Base-by-base conservation (phyloP, 164 flowering plant genomes). In the Umbellularia californica region DNA sequence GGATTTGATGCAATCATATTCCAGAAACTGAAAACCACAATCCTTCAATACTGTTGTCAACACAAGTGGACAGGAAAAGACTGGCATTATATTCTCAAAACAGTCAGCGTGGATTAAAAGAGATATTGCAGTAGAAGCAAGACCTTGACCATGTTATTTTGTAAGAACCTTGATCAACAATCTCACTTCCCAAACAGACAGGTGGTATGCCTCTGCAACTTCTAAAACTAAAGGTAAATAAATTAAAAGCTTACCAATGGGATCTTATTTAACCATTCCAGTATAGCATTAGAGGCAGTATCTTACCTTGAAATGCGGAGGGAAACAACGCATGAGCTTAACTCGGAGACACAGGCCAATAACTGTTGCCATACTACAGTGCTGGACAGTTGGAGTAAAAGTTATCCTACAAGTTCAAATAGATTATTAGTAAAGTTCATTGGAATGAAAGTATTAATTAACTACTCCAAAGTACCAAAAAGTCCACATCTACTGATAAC, bases 291-390 rank as follows among this genome's bases (percentile, higher is more conserved):
- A 30, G 70, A 22, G n/a, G 23, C 47, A 33, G 22, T 67, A 28
- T 14, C 55, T 76, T 50, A 91, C 96, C 93, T 91, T 91, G 72
- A 78, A 90, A 85, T 88, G 91, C 0, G 91, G 92, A 62, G 96
- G 92, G 70, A 91, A 90, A 74, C 71, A 86, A 47, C 80, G 82
- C 79, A 86, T 85, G 68, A 91, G 84, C 73, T 88, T 91, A 69
- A 85, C 93, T 75, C 93, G 82, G 63, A 91, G 81, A 74, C 93
- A 91, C 20, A 91, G 81, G 50, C 96, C 96, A 77, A 91, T 91
- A 35, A 91, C 90, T 5, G 93, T 85, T 65, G 93, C 96, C 96
- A 91, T 87, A 72, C 91, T 88, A 81, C 95, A 91, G 70, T 91
- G 93, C 73, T 86, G 93, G 64, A 91, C 83, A 0, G 96, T 91